Evolutionary conservation across 371 early-diverging fungal species (phyloP), one percentile per base, ranked within the genome.

Genomic region (Lichtheimia ornata): DNA sequence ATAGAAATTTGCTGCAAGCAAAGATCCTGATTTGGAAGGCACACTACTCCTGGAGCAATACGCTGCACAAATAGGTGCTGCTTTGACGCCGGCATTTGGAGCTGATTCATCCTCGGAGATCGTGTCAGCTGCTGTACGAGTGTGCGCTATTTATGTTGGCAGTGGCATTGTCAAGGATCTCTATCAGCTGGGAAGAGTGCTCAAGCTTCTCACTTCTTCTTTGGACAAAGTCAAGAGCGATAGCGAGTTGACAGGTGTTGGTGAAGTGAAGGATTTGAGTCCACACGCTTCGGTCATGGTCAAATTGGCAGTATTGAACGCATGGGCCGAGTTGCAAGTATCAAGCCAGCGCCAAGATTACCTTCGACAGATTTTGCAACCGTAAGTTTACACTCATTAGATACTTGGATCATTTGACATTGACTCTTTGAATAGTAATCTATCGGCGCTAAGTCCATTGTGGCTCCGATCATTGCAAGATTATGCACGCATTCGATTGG

Each of bases 61-160:
- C 66, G 93, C 93, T 65, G 93, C 95, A 0, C 95, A 95, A 69
- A 93, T 95, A 51, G 88, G 90, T 27, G 91, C 94, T 2, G 93
- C 96, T 0, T 73, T 95, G 40, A 92, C 93, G 0, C 96, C 96
- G 4, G 93, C 93, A 5, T 93, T 95, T 68, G 83, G 86, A 0
- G 73, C 85, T 0, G 93, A 95, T 50, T 84, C 91, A 1, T 83
- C 89, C 0, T 89, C 94, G 0, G 89, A 92, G 56, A 84, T 94
- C 50, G 86, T 88, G 0, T 86, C 91, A 24, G 73, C 88, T 24
- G 96, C 94, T 17, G 92, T 93, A 14, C 83, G 89, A 50, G 94
- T 94, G 2, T 90, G 90, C 59, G 92, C 94, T 0, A 85, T 86
- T 4, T 95, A 93, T 76, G 84, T 94, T 35, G 91, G 91, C 15